Evolutionary conservation across 495 filamentous ascomycete species (phyloP).

Genomic region (Trypethelium eluteriae): DNA sequence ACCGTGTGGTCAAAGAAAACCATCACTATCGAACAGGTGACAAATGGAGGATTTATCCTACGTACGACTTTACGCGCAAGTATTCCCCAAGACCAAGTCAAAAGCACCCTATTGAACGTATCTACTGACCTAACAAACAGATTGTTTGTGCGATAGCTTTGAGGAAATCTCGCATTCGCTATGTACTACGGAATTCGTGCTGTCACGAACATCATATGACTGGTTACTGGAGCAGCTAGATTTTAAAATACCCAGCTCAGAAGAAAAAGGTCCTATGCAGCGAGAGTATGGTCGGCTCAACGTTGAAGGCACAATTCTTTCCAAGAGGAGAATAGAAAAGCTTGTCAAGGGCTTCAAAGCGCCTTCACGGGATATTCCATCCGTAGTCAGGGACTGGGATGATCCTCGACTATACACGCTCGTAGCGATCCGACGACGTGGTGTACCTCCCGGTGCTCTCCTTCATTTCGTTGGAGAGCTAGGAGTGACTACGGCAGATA

Average conservation of each 20-base stretch:
- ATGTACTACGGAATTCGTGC: conserved; percentile 80
- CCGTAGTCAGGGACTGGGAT: conserved; percentile 69
- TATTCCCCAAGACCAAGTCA: too few relatives aligned
- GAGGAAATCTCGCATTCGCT: conserved; percentile 83
- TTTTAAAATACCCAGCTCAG: conserved; percentile 46
- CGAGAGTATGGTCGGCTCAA: conserved; percentile 76
- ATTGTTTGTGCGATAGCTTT: conserved; percentile 81
- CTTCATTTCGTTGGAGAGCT: conserved; percentile 81
- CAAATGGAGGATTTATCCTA: conserved; percentile 80
- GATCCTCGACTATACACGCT: conserved; percentile 84
- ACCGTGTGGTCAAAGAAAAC: conserved; percentile 57
- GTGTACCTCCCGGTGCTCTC: conserved; percentile 79
- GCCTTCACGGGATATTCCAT: conserved; percentile 24
- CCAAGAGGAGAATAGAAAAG: conserved; percentile 72
- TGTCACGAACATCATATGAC: conserved; percentile 71
- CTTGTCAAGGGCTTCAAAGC: conserved; percentile 49
- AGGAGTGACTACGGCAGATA: conserved; percentile 70
- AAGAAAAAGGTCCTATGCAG: conserved; percentile 62
- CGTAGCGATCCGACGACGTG: conserved; percentile 73
- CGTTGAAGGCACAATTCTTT: conserved; percentile 71
- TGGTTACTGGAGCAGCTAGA: conserved; percentile 73
- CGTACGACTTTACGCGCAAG: conserved; percentile 62
- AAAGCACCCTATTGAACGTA: too few relatives aligned
- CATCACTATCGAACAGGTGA: conserved; percentile 66
- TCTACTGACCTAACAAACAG: conserved; percentile 38